phyloP scores from a whole-genome alignment of 495 filamentous ascomycete genomes.

The Penicillium malachiteum region DNA sequence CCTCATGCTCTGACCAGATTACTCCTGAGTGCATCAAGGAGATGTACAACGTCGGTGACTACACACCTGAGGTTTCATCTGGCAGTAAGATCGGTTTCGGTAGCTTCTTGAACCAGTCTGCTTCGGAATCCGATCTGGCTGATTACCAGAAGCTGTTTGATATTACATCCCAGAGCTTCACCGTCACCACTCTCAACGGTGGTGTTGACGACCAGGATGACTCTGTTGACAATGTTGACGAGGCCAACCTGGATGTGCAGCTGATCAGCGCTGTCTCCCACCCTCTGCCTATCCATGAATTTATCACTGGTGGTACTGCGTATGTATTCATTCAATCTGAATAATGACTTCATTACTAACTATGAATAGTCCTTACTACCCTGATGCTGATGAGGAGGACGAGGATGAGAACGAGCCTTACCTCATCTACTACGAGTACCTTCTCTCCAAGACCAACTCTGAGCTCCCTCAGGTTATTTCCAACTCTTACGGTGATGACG shows the following conservation, averaged over 20 bases:
- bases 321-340: slow-evolving; percentile 13
- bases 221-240: slow-evolving; percentile 37
- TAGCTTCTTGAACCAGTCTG: slow-evolving; percentile 55
- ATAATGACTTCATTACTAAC: background rate
- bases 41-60: slow-evolving; percentile 57
- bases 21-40: slow-evolving; percentile 60
- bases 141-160: slow-evolving; percentile 28
- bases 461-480: slow-evolving; percentile 66
- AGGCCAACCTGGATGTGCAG: slow-evolving; percentile 72
- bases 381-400: slow-evolving; percentile 56
- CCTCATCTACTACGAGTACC: slow-evolving; percentile 59
- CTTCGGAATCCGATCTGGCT: slow-evolving; percentile 35
- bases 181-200: slow-evolving; percentile 55
- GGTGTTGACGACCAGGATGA: slow-evolving; percentile 49
- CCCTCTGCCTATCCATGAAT: slow-evolving; percentile 59
- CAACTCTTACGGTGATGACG: slow-evolving; percentile 72
- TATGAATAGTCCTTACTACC: slow-evolving; percentile 45
- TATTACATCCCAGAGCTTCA: slow-evolving; percentile 53
- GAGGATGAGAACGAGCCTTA: slow-evolving; percentile 65
- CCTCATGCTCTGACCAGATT: slow-evolving; percentile 50
- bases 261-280: slow-evolving; percentile 55
- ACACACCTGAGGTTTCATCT: slow-evolving; percentile 43
- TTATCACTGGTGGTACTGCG: slow-evolving; percentile 60
- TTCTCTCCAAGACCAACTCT: slow-evolving; percentile 50
- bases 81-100: slow-evolving; percentile 55